Conservation (phyloP, 495 filamentous ascomycete genomes). For the Penicillium coffeae region DNA sequence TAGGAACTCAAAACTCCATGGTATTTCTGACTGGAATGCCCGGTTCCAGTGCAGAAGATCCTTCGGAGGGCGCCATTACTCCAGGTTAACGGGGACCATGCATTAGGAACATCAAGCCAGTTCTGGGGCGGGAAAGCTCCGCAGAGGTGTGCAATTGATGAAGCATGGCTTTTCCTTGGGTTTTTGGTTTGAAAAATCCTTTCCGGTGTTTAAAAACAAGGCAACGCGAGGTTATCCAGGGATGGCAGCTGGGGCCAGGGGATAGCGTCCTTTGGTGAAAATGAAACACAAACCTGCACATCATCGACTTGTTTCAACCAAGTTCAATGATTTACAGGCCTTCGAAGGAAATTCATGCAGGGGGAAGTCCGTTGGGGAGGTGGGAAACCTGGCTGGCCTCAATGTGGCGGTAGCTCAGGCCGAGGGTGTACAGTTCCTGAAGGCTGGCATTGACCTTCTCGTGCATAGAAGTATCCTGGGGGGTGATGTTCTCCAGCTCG, state of each 20-base stretch:
- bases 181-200: background rate
- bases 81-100: background rate
- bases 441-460: constrained; percentile 49
- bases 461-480: constrained; percentile 42
- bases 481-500: constrained; percentile 38
- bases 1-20: background rate
- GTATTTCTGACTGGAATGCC: constrained; percentile 1
- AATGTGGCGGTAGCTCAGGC: constrained; percentile 43
- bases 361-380: constrained; percentile 32
- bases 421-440: constrained; percentile 45
- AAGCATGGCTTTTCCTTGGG: background rate
- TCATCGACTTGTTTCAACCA: background rate
- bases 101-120: background rate
- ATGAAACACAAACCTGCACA: background rate
- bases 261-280: constrained; percentile 5
- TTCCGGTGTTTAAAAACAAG: constrained; percentile 1
- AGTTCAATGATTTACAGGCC: background rate
- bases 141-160: background rate
- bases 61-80: background rate
- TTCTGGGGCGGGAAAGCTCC: background rate
- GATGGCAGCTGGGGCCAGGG: background rate
- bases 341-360: constrained; percentile 20
- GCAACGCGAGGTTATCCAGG: background rate
- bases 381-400: constrained; percentile 44
- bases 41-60: background rate